A percentile compares a stretch with the other conserved stretches of the same genome.
These are phyloP conservation scores for Diaporthe capsici DNA, from an alignment of 2,329 filamentous ascomycete species.

Conservation along the genomic window DNA sequence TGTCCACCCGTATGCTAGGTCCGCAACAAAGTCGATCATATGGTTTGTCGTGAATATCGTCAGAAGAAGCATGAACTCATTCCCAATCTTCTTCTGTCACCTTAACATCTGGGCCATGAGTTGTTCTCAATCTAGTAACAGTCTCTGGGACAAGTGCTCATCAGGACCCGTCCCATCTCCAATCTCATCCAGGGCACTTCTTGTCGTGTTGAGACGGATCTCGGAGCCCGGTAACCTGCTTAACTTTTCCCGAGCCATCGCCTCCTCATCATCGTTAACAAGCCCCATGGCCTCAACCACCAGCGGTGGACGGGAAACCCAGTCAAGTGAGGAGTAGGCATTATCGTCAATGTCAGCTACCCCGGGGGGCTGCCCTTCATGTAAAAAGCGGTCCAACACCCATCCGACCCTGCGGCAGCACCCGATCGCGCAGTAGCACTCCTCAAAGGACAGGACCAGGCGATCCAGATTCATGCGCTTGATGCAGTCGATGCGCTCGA, in stretches of 20 bases:
- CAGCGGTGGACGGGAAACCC: conserved; percentile 8
- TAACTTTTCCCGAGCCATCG: neutral
- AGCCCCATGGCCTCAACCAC: conserved; percentile 28
- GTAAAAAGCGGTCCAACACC: conserved; percentile 21
- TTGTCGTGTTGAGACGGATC: neutral
- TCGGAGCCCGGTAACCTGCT: neutral
- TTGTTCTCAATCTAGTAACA: too few species aligned
- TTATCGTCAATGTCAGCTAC: neutral
- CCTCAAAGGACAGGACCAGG: conserved; percentile 28
- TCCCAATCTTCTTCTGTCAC: neutral
- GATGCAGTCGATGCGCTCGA: conserved; percentile 29
- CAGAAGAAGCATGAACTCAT: too few species aligned
- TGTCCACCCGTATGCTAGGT: neutral
- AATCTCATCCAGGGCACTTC: neutral
- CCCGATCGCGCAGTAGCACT: conserved; percentile 30
- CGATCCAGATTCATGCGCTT: conserved; percentile 36
- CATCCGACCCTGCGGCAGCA: conserved; percentile 38
- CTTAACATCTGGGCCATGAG: neutral
- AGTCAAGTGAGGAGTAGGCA: conserved; percentile 10
- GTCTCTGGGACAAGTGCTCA: neutral
- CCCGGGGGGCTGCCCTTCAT: conserved; percentile 10
- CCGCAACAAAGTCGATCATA: too few species aligned
- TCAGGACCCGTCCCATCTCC: neutral
- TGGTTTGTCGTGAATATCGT: neutral
- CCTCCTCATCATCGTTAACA: neutral